Evolutionary conservation across 331 rosid species (phyloP), one percentile per base, ranked within the genome.

Genomic region (Rhamnella rubrinervis): DNA sequence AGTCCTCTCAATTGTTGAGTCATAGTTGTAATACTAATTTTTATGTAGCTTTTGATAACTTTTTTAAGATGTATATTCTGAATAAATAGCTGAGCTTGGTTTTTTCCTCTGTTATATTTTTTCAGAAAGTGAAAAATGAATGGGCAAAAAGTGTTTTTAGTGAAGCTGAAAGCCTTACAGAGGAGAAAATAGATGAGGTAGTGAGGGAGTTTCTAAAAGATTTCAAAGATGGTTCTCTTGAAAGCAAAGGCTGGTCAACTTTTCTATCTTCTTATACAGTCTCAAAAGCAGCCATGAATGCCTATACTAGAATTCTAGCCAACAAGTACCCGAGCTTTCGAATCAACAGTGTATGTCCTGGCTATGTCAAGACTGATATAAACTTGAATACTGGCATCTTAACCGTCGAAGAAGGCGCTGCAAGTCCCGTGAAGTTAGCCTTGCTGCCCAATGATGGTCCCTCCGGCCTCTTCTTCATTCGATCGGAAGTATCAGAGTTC

Each of bases 221-320:
- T 70, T 81, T 83, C 39, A 75, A 75, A 66, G 86, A 80, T 28
- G 87, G 78, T 11, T 63, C 73, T 25, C 7, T 77, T 6, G 84
- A 79, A 74, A 57, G 57, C 65, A 85, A 79, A 53, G 80, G 87
- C 39, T 87, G 96, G 92, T 89, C 91, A 37, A 74, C 78, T 1
- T 72, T 59, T 37, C 25, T 79, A 0, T 68, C 92, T 46, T 74
- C 92, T 7, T 86, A 83, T 74, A 71, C 53, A 53, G 59, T 87
- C 76, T 89, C 96, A 25, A 89, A 87, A 85, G 96, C 86, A 67
- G 82, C 88, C 62, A 18, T 89, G 80, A 89, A 89, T 81, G 82
- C 87, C n/a, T 79, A 83, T 83, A 86, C 90, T 68, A 81, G 96
- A 59, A 64, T 87, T 72, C 12, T 89, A 51, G 96, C 96, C 6